These are phyloP conservation scores for Chamaecrista fasciculata DNA, from an alignment of 306 rosid species.

Conservation along the genomic window DNA sequence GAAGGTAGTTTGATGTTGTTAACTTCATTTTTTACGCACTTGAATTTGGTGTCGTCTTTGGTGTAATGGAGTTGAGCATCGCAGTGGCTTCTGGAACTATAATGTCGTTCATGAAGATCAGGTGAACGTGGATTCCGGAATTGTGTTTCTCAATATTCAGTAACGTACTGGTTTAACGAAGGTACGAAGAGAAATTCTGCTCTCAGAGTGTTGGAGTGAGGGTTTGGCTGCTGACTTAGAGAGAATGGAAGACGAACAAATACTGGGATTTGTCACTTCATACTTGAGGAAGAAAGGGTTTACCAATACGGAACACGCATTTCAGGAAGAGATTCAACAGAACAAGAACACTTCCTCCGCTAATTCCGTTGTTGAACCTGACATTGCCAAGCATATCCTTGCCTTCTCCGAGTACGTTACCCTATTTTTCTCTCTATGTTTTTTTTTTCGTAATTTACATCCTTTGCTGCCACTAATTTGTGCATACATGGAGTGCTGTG, in stretches of 20 bases:
- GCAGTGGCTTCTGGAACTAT: neutral
- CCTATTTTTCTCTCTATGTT: neutral
- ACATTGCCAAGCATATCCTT: slow-evolving; percentile 53
- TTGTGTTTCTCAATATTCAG: neutral
- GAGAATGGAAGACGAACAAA: slow-evolving; percentile 66
- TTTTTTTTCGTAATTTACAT: neutral
- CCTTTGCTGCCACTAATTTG: neutral
- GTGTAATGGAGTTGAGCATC: neutral
- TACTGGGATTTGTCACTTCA: slow-evolving; percentile 49
- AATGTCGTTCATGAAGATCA: neutral
- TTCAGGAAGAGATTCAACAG: slow-evolving; percentile 50
- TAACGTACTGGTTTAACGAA: neutral
- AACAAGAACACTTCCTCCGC: slow-evolving; percentile 37
- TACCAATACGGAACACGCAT: slow-evolving; percentile 53
- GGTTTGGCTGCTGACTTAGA: neutral
- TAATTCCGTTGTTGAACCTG: slow-evolving; percentile 44
- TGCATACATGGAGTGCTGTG: neutral
- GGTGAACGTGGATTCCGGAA: neutral
- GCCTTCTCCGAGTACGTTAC: slow-evolving; percentile 47
- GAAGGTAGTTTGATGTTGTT: neutral
- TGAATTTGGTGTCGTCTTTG: neutral
- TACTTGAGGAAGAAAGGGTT: slow-evolving; percentile 71
- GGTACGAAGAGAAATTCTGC: neutral
- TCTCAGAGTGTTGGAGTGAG: neutral
- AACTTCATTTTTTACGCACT: neutral